Evolutionary conservation across 352 stramenopile species (phyloP).

Genomic region (Pythium insidiosum): DNA sequence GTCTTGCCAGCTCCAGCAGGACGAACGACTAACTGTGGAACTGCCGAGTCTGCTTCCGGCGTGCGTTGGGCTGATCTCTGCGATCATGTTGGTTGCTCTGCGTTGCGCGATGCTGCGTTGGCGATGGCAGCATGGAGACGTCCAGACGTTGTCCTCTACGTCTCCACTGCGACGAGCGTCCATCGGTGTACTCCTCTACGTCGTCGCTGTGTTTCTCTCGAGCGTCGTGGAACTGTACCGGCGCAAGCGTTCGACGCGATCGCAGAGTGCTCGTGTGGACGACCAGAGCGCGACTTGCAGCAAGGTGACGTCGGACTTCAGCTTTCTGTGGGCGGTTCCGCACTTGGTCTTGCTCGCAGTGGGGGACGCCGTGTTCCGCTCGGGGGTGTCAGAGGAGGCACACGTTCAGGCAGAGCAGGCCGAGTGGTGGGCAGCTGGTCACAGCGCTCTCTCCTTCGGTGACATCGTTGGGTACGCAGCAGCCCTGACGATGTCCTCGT

Average conservation of each 20-base stretch:
- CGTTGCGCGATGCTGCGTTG: neutral
- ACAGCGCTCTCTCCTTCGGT: constrained; percentile 36
- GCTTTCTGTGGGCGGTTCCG: constrained; percentile 43
- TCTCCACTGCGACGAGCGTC: constrained; percentile 29
- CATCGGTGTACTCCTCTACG: constrained; percentile 41
- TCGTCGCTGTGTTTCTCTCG: constrained; percentile 59
- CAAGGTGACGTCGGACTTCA: constrained; percentile 32
- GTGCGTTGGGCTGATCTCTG: constrained; percentile 8
- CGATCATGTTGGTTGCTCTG: neutral
- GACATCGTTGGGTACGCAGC: constrained; percentile 44
- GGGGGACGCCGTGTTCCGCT: constrained; percentile 54
- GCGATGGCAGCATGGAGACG: too few relatives aligned
- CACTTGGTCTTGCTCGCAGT: constrained; percentile 43
- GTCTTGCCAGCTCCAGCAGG: constrained; percentile 41
- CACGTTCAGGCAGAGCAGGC: constrained; percentile 25
- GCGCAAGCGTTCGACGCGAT: constrained; percentile 19
- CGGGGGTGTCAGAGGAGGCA: constrained; percentile 49
- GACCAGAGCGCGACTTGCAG: constrained; percentile 11
- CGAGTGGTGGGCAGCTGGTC: constrained; percentile 33
- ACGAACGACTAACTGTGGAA: constrained; percentile 22
- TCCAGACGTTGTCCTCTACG: neutral
- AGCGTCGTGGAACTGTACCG: constrained; percentile 77
- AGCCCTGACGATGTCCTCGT: constrained; percentile 39
- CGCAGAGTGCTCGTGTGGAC: constrained; percentile 2
- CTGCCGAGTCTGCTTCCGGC: constrained; percentile 34